These are phyloP conservation scores for Tetradesmus lagerheimii DNA, from an alignment of 139 green algal genomes.

Conservation along the genomic window DNA sequence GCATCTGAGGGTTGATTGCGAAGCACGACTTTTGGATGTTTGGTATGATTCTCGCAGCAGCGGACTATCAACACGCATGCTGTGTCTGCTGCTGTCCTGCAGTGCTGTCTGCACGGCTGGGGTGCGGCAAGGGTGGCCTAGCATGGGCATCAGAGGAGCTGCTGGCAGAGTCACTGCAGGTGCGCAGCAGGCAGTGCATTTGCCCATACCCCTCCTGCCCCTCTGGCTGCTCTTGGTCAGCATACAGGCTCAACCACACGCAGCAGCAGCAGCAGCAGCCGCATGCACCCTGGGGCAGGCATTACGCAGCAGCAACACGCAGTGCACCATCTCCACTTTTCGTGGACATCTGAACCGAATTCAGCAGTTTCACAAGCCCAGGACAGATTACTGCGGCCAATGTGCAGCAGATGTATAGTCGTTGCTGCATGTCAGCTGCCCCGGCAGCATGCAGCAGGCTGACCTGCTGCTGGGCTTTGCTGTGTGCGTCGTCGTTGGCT, in stretches of 20 bases:
- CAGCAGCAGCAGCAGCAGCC: background rate
- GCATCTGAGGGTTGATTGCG: too few species aligned
- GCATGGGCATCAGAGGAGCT: slow-evolving; percentile 71
- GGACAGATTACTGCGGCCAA: background rate
- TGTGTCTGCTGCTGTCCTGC: slow-evolving; percentile 23
- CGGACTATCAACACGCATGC: background rate
- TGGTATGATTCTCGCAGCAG: background rate
- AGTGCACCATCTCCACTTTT: too few species aligned
- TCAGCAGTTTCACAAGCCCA: too few species aligned
- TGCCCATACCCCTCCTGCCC: background rate
- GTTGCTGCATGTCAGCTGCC: background rate
- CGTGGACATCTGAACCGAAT: too few species aligned
- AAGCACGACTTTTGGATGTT: too few species aligned
- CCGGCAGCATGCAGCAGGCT: background rate
- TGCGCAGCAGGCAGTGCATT: slow-evolving; percentile 12
- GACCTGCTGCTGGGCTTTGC: background rate
- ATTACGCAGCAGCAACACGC: background rate
- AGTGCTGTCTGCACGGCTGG: slow-evolving; percentile 74
- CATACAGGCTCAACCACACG: too few species aligned
- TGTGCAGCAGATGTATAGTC: background rate
- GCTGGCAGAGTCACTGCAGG: slow-evolving; percentile 65
- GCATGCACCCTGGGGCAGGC: background rate
- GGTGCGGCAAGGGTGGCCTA: slow-evolving; percentile 71
- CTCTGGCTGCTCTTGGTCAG: background rate
- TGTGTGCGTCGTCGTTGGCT: slow-evolving; percentile 51